Evolutionary conservation across 2,329 filamentous ascomycete species (phyloP), one percentile per base, ranked within the genome.

Genomic region (Cercospora berteroae): DNA sequence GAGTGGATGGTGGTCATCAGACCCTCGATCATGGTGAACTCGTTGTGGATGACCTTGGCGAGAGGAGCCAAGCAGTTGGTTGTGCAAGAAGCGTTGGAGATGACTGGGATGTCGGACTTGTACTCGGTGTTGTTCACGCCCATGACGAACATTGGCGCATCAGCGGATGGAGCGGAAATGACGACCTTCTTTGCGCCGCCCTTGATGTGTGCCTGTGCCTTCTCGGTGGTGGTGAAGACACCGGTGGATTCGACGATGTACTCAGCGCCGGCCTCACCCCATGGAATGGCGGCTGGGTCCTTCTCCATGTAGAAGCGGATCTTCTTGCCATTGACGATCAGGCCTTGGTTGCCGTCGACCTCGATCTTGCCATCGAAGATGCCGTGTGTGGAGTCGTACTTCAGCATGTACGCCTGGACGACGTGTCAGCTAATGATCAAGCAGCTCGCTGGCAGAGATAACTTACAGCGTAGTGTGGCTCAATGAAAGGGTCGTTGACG

Each of bases 1-100:
- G 95, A 97, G 91, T 99, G 95, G 83, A 98, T 89, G 76, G 95
- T 99, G 85, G 95, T 98, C 95, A 99, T 99, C 79, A 98, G 90
- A 88, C 94, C 95, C 89, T 99, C 95, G 80, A 97, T 84, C 82
- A 99, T 95, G 83, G 87, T 90, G 87, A 90, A 99, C 84, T 97
- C 96, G 88, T 98, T 94, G 89, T 99, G 87, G 86, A 99, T 89
- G 80, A 98, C 93, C 92, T 98, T 99, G 87, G 95, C 95, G 74
- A 99, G 91, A 81, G 95, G 95, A 83, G 95, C 95, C 84, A 99
- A 86, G 90, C 95, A 98, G 92, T 99, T 99, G 88, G 95, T 98
- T 83, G 95, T 99, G 93, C 95, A 98, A 77, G 95, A 98, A 78
- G 95, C 95, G 87, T 99, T 99, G 86, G 95, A 98, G 86, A 98